Evolutionary conservation across 768 basidiomycete genomes (phyloP), one percentile per base, ranked within the genome.

Genomic region (Boletus pseudopeckii): DNA sequence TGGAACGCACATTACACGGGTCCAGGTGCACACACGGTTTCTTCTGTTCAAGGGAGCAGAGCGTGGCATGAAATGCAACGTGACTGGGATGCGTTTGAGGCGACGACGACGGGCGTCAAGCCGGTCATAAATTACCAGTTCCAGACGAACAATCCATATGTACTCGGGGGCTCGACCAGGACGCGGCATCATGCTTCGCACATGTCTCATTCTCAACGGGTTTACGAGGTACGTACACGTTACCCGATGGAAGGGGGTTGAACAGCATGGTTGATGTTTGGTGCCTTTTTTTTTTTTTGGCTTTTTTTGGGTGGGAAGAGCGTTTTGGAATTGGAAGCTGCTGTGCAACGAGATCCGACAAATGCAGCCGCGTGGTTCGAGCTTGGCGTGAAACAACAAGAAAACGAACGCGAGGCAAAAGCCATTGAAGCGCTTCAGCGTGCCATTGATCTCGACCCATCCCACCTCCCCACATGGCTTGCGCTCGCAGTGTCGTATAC

Each of bases 361-460:
- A 80, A 89, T 61, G 84, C 89, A 5, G 59, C 72, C 34, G 87
- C 86, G 9, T 99, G 97, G 97, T 95, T 82, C 65, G 82, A 88
- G 59, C 85, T 98, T 46, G 97, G 97, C 24, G 86, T 99, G 45
- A 94, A 91, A 71, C 97, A 98, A 65, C 97, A 99, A 70, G 95
- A 97, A 72, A 97, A 95, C 67, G 97, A 99, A 70, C 85, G 95
- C 15, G 97, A 99, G 72, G 79, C 80, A 8, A 86, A 92, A 62
- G 97, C 97, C 5, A 80, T 98, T 39, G 79, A 85, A 50, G 97
- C 97, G 2, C 79, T 99, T 18, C 75, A 79, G 45, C 86, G 86
- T 51, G 86, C 93, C 10, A 74, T 93, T 47, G 84, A 89, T 56
- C 80, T 98, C 34, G 88, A 96, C 61, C 85, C 92, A 3, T 67